These are phyloP conservation scores for Aspergillus ochraceoroseus DNA, from an alignment of 2,329 filamentous ascomycete species.

Conservation along the genomic window DNA sequence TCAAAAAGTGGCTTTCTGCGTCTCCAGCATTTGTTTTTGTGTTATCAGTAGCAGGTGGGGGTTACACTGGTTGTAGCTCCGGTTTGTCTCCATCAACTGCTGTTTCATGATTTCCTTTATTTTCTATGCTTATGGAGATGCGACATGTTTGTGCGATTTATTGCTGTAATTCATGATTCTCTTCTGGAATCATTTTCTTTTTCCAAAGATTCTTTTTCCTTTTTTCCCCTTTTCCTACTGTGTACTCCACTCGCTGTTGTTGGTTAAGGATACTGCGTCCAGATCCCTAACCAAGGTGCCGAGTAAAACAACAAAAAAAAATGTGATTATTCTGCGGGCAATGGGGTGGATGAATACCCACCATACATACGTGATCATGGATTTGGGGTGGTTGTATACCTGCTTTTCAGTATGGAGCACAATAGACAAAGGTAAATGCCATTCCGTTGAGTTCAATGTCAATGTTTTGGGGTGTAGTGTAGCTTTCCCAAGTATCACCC, in stretches of 20 bases:
- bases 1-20: conserved; percentile 42
- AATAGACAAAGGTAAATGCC: conserved; percentile 36
- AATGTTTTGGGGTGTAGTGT: background rate
- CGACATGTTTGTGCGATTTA: conserved; percentile 35
- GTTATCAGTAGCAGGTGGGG: conserved; percentile 24
- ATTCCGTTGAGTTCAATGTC: conserved; percentile 21
- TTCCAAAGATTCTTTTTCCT: conserved; percentile 30
- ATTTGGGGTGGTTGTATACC: conserved; percentile 30
- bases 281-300: conserved; percentile 36
- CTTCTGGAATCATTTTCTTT: conserved; percentile 24
- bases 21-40: conserved; percentile 30
- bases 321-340: conserved; percentile 29
- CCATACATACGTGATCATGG: conserved; percentile 26
- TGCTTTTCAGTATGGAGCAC: conserved; percentile 23
- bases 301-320: conserved; percentile 38
- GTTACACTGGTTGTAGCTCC: conserved; percentile 14
- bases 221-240: conserved; percentile 25
- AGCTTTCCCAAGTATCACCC: background rate
- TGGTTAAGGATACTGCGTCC: conserved; percentile 36
- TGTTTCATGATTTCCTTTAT: conserved; percentile 38
- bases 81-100: conserved; percentile 12
- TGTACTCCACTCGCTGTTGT: conserved; percentile 38
- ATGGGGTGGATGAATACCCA: conserved; percentile 26
- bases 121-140: conserved; percentile 36
- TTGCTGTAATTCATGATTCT: conserved; percentile 35